These are phyloP conservation scores for Viridothelium virens DNA, from an alignment of 495 filamentous ascomycete genomes.

Conservation along the genomic window DNA sequence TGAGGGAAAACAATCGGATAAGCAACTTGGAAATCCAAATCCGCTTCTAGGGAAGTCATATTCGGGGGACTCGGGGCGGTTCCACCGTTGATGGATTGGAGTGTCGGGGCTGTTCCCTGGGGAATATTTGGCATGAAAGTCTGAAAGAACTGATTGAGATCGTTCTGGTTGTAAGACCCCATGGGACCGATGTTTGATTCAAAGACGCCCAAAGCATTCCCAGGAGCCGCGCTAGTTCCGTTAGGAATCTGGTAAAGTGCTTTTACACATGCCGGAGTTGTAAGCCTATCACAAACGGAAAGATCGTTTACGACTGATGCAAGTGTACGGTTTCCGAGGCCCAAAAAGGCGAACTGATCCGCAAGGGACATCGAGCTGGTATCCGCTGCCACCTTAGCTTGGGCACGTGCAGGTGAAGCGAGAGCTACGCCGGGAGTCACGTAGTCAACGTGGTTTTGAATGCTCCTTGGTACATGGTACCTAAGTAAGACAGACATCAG, in stretches of 20 bases:
- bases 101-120: conserved; percentile 13
- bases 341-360: not conserved
- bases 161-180: conserved; percentile 16
- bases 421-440: conserved; percentile 22
- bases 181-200: conserved; percentile 10
- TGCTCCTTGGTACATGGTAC: conserved; percentile 20
- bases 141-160: conserved; percentile 18
- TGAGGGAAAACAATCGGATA: conserved; percentile 20
- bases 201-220: conserved; percentile 16
- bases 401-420: conserved; percentile 9
- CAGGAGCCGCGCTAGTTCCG: conserved; percentile 11
- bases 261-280: conserved; percentile 19
- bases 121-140: conserved; percentile 17
- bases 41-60: conserved; percentile 11
- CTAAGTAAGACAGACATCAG: not conserved
- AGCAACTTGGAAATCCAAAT: conserved; percentile 17
- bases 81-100: conserved; percentile 16
- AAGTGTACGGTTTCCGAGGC: conserved; percentile 12
- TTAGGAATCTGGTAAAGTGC: conserved; percentile 20
- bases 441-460: conserved; percentile 22
- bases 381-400: not conserved
- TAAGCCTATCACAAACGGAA: conserved; percentile 17
- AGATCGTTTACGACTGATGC: conserved; percentile 11
- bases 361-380: not conserved
- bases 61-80: not conserved